Percentiles rank a stretch among this genome's conserved stretches.
Conservation (phyloP, 495 filamentous ascomycete genomes). For the Aspergillus asperescens region DNA sequence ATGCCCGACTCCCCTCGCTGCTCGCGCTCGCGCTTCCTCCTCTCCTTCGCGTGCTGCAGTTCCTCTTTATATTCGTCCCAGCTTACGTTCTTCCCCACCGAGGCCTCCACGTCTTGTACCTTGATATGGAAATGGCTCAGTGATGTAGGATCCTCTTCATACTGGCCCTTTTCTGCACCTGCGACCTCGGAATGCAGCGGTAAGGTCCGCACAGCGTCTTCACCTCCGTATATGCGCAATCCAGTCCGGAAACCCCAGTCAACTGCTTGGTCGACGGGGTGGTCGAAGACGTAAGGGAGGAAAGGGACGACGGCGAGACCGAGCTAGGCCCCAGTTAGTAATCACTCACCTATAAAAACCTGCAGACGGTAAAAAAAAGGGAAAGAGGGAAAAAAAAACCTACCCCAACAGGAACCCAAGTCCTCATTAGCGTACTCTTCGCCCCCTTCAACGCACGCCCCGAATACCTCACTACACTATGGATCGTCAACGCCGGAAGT, state of each 20-base stretch:
- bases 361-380: background rate
- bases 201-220: constrained; percentile 44
- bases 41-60: constrained; percentile 26
- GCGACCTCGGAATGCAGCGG: constrained; percentile 16
- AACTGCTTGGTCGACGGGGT: constrained; percentile 84
- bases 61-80: constrained; percentile 41
- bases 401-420: constrained; percentile 84
- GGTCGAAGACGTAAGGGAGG: constrained; percentile 83
- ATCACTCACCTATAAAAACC: background rate
- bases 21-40: constrained; percentile 24
- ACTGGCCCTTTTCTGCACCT: background rate
- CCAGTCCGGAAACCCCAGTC: constrained; percentile 85
- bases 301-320: constrained; percentile 84
- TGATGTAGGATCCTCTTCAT: constrained; percentile 18
- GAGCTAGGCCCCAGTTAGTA: constrained; percentile 41
- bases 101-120: constrained; percentile 13
- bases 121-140: constrained; percentile 15
- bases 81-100: constrained; percentile 21
- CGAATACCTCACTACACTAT: constrained; percentile 82
- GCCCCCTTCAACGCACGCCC: constrained; percentile 72
- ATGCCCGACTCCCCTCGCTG: constrained; percentile 12
- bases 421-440: constrained; percentile 68
- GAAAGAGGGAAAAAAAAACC: constrained; percentile 19
- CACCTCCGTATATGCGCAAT: constrained; percentile 64
- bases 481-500: constrained; percentile 90